phyloP scores from a whole-genome alignment of 768 basidiomycete genomes.

The Auriscalpium orientale region DNA sequence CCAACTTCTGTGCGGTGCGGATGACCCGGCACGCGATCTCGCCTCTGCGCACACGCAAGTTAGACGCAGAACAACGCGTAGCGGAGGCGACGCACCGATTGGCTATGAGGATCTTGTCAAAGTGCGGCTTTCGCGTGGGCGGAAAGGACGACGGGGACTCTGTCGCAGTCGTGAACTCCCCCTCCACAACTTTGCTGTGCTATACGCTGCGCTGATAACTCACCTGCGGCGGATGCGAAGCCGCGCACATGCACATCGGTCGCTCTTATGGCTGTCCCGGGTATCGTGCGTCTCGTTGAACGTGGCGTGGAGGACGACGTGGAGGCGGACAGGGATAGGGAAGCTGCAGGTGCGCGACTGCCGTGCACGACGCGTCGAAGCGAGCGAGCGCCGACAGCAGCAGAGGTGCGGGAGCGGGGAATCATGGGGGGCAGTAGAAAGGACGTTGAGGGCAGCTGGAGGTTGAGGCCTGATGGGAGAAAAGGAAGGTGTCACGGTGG shows the following conservation, averaged over 20 bases:
- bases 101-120: slow-evolving; percentile 88
- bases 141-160: background rate
- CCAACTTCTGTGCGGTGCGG: slow-evolving; percentile 79
- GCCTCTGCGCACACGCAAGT: slow-evolving; percentile 43
- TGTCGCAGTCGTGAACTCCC: background rate
- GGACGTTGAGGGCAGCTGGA: too few relatives aligned
- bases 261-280: background rate
- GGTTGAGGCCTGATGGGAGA: too few relatives aligned
- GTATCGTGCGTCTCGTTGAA: background rate
- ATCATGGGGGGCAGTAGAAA: background rate
- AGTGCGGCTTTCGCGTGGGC: slow-evolving; percentile 42
- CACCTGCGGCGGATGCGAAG: slow-evolving; percentile 8
- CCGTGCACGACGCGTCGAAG: background rate
- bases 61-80: background rate
- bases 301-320: background rate
- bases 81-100: slow-evolving; percentile 52
- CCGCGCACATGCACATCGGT: background rate
- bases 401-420: background rate
- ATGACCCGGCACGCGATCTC: slow-evolving; percentile 97
- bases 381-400: background rate
- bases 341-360: background rate
- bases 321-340: background rate
- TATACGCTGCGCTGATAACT: background rate
- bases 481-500: too few relatives aligned
- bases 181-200: too few relatives aligned